phyloP scores from a whole-genome alignment of 768 basidiomycete species.

The Macrocybe gigantea region DNA sequence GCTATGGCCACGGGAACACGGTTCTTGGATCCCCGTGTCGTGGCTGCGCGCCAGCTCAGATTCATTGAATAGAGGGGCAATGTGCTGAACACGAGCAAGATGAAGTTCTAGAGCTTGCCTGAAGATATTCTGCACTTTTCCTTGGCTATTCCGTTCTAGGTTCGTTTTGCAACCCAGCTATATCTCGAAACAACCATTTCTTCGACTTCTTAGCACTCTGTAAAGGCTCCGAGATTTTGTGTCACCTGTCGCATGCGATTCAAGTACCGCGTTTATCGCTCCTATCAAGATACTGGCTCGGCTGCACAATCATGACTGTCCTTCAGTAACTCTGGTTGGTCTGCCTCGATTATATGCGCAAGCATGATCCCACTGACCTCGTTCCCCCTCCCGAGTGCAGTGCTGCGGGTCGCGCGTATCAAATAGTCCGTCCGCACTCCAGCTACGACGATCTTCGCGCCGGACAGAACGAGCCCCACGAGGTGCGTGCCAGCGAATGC shows the following conservation, averaged over 20 bases:
- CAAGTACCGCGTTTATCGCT: too few species aligned
- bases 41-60: background rate
- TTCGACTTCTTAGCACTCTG: background rate
- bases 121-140: constrained; percentile 1
- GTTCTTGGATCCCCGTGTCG: constrained; percentile 1
- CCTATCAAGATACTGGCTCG: too few species aligned
- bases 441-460: constrained; percentile 59
- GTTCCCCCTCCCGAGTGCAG: constrained; percentile 59
- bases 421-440: constrained; percentile 69
- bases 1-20: constrained; percentile 1
- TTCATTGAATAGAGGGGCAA: background rate
- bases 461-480: constrained; percentile 37
- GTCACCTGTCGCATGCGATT: too few species aligned
- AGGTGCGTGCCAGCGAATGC: constrained; percentile 59
- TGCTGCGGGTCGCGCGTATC: constrained; percentile 52
- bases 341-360: too few species aligned
- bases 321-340: too few species aligned
- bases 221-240: too few species aligned
- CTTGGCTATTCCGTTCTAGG: constrained; percentile 1
- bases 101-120: constrained; percentile 4
- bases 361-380: constrained; percentile 34
- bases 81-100: constrained; percentile 1
- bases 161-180: background rate
- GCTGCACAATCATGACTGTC: too few species aligned
- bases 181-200: constrained; percentile 1